Base-by-base conservation (phyloP, 2,329 filamentous ascomycete genomes). In the Botryotinia narcissicola region DNA sequence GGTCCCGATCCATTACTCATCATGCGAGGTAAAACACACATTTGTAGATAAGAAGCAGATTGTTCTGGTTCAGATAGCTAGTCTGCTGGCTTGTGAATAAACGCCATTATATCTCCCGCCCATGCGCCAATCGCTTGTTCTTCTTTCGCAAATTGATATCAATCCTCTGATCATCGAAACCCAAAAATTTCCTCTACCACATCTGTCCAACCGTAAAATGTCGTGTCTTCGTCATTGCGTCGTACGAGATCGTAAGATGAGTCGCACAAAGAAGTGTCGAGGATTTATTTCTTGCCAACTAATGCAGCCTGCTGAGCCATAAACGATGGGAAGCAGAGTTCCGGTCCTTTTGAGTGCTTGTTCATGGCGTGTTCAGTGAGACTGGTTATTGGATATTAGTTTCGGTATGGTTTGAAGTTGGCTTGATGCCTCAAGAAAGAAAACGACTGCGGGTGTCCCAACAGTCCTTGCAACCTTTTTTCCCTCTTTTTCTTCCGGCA, bases 271-370 rank as follows among this genome's bases (percentile, higher is more conserved):
- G 48, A 69, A 22, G 46, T 37, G 25, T 66, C 25, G 42, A 48
- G 22, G 18, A 37, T 72, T 40, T 73, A 74, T 66, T 74, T 74
- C 62, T 74, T 74, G 7, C 61, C 60, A 42, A 70, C 22, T 35
- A 40, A 16, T 62, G 54, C 68, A 32, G 66, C 48, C 37, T 69
- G 66, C 25, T 70, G 68, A 22, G 70, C 70, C 32, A 72, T 20
- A 35, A 66, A 72, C 44, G 46, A 42, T 14, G 90, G 90, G 84
- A 95, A 95, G 84, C 92, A 94, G 60, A 93, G 91, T 69, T 86
- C 81, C 42, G 93, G 85, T 60, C 86, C 86, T 85, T 93, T 93
- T 85, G 84, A 90, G 85, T 95, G 92, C 86, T 93, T 94, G 84
- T 93, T 93, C 76, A 83, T 81, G 75, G 92, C 91, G 82, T 95